A percentile compares a stretch with the other conserved stretches of the same genome.
Conservation (phyloP, 768 basidiomycete species). For the Terana coerulea region DNA sequence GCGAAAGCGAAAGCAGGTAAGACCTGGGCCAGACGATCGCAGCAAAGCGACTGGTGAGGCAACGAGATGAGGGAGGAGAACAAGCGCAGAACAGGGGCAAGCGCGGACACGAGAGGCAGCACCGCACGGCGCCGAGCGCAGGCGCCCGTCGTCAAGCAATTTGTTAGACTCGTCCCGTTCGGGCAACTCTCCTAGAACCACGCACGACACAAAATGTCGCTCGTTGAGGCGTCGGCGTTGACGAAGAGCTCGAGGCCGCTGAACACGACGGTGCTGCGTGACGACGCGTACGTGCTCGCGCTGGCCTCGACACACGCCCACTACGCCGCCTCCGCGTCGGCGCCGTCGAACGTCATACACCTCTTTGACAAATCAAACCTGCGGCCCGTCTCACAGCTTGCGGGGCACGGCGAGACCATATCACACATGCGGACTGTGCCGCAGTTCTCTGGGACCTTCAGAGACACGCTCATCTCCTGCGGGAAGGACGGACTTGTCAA, state of each 20-base stretch:
- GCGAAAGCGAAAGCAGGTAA: conserved; percentile 13
- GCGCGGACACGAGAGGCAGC: conserved; percentile 3
- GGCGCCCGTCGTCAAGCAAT: conserved; percentile 11
- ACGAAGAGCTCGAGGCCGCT: conserved; percentile 21
- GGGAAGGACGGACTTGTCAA: conserved; percentile 71
- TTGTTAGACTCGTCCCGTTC: neutral
- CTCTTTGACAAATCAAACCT: conserved; percentile 61
- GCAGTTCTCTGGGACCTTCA: conserved; percentile 37
- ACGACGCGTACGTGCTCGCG: conserved; percentile 57
- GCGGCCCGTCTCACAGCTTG: conserved; percentile 40
- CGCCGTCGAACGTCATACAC: conserved; percentile 61
- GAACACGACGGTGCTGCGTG: conserved; percentile 32
- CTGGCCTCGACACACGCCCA: conserved; percentile 43
- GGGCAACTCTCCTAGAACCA: conserved; percentile 6
- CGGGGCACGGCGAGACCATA: conserved; percentile 56
- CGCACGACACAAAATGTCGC: conserved; percentile 24
- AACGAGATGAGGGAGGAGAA: conserved; percentile 21
- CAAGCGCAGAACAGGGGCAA: too few relatives aligned
- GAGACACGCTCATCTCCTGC: conserved; percentile 53
- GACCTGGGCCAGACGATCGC: conserved; percentile 19
- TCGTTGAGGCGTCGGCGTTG: conserved; percentile 30
- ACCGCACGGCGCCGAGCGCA: neutral
- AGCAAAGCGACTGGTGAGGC: conserved; percentile 17
- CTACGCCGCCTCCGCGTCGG: conserved; percentile 61
- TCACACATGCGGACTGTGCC: conserved; percentile 49